phyloP scores from a whole-genome alignment of 768 basidiomycete species.

The Pisolithus microcarpus region DNA sequence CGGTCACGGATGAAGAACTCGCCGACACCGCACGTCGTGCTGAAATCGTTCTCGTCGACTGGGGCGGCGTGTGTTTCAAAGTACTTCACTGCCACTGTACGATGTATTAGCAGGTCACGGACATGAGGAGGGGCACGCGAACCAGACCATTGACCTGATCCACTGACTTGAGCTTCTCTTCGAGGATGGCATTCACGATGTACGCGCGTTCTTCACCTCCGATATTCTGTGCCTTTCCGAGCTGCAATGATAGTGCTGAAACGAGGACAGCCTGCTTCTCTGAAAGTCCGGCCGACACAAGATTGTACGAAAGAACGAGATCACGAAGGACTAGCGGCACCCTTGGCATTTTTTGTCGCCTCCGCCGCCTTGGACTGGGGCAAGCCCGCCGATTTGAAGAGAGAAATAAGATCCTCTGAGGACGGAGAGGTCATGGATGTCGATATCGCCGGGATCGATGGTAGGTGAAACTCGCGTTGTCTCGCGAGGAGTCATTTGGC shows the following conservation, averaged over 20 bases:
- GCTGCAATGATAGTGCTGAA: slow-evolving; percentile 55
- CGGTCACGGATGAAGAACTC: slow-evolving; percentile 22
- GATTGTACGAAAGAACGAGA: slow-evolving; percentile 53
- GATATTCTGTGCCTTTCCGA: slow-evolving; percentile 48
- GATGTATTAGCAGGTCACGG: slow-evolving; percentile 2
- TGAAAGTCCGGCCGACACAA: slow-evolving; percentile 44
- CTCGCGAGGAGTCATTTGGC: not conserved
- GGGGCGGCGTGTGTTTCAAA: slow-evolving; percentile 54
- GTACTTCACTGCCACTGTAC: slow-evolving; percentile 58
- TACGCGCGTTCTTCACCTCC: slow-evolving; percentile 51
- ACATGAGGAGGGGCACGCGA: not conserved
- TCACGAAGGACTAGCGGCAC: slow-evolving; percentile 60
- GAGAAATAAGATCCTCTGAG: slow-evolving; percentile 14
- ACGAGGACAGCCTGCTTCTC: slow-evolving; percentile 74
- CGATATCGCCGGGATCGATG: not conserved
- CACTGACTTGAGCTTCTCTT: slow-evolving; percentile 63
- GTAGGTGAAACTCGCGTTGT: not conserved
- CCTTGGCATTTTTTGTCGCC: slow-evolving; percentile 74
- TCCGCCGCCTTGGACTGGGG: slow-evolving; percentile 73
- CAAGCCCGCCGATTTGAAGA: slow-evolving; percentile 76
- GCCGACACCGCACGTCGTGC: slow-evolving; percentile 85
- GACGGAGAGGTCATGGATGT: slow-evolving; percentile 7
- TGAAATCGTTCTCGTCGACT: slow-evolving; percentile 62
- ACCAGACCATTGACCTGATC: slow-evolving; percentile 80
- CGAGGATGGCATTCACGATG: slow-evolving; percentile 60